Evolutionary conservation across 2,329 filamentous ascomycete species (phyloP).

Genomic region (Penicillium thymicola): DNA sequence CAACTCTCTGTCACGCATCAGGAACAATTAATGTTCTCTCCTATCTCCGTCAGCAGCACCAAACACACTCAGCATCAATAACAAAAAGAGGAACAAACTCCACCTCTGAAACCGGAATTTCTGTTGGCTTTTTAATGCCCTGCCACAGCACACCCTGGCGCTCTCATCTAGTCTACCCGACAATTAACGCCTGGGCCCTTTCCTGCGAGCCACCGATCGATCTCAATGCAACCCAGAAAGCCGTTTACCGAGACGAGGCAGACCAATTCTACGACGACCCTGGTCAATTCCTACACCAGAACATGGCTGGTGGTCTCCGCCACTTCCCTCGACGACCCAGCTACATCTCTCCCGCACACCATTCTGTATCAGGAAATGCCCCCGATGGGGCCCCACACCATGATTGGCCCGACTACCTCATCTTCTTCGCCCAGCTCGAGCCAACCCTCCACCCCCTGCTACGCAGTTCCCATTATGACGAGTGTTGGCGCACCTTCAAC

Average conservation of each 20-base stretch:
- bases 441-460: conserved; percentile 46
- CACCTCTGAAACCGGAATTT: conserved; percentile 38
- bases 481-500: conserved; percentile 61
- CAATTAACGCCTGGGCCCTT: conserved; percentile 75
- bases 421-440: conserved; percentile 59
- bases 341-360: conserved; percentile 20
- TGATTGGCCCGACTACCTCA: conserved; percentile 48
- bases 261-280: conserved; percentile 80
- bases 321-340: conserved; percentile 34
- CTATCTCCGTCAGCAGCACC: conserved; percentile 73
- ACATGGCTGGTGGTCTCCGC: conserved; percentile 46
- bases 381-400: conserved; percentile 20
- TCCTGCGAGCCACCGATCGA: conserved; percentile 85
- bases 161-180: conserved; percentile 73
- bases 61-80: conserved; percentile 50
- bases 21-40: conserved; percentile 72
- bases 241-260: conserved; percentile 78
- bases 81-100: conserved; percentile 15
- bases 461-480: conserved; percentile 48
- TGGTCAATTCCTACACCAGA: conserved; percentile 54
- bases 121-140: conserved; percentile 81
- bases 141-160: conserved; percentile 97
- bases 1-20: conserved; percentile 72
- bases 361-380: not conserved
- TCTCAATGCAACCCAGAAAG: conserved; percentile 59